A percentile compares a stretch with the other conserved stretches of the same genome.
phyloP scores from a whole-genome alignment of 192 early-diverging fungal species.

The Diversispora epigaea region DNA sequence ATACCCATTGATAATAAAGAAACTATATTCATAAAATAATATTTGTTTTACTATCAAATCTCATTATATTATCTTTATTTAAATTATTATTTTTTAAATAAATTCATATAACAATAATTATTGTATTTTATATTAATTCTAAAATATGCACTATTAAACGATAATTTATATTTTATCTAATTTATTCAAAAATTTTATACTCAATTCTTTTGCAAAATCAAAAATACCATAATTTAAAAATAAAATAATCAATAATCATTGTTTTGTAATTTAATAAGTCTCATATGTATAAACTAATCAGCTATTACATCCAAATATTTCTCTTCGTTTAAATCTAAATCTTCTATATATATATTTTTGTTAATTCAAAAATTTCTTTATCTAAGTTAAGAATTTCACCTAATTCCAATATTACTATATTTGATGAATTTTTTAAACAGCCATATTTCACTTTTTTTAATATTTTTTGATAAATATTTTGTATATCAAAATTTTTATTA shows the following conservation, averaged over 20 bases:
- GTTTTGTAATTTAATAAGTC: neutral
- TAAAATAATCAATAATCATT: neutral
- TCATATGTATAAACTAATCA: neutral
- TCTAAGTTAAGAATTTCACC: too few relatives aligned
- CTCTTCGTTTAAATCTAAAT: too few relatives aligned
- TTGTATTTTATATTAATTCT: neutral
- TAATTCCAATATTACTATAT: too few relatives aligned
- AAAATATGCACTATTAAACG: neutral
- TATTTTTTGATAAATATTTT: too few relatives aligned
- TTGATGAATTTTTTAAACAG: too few relatives aligned
- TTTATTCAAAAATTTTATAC: slow-evolving; percentile 7
- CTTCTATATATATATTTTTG: too few relatives aligned
- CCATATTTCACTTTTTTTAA: too few relatives aligned
- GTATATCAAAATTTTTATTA: too few relatives aligned
- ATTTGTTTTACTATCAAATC: neutral
- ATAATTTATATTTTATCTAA: slow-evolving; percentile 1
- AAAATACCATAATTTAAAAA: slow-evolving; percentile 1
- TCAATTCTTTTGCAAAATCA: neutral
- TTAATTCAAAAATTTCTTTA: too few relatives aligned
- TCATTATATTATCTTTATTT: neutral
- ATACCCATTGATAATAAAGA: neutral
- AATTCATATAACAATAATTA: neutral
- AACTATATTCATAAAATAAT: neutral
- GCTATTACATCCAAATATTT: neutral
- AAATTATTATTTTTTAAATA: slow-evolving; percentile 6